Percentiles rank a stretch among this genome's conserved stretches.
Conservation (phyloP, 2,329 filamentous ascomycete genomes). For the Ophiostoma himal-ulmi region DNA sequence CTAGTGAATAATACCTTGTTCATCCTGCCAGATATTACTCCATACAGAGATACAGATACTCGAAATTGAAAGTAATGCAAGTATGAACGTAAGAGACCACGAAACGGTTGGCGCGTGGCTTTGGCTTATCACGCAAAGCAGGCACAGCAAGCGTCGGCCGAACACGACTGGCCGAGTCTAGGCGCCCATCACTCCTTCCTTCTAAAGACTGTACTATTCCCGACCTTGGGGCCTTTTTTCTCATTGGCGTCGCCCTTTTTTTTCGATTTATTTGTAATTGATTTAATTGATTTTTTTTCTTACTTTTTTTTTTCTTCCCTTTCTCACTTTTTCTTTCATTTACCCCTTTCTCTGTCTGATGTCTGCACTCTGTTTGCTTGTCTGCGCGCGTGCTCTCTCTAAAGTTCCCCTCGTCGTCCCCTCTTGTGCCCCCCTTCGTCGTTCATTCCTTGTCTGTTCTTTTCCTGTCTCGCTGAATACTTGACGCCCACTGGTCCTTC, state of each 20-base stretch:
- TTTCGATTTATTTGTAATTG: neutral
- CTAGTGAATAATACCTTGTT: too few relatives aligned
- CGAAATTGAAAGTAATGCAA: too few relatives aligned
- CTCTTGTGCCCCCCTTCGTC: slow-evolving; percentile 10
- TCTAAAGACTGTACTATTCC: too few relatives aligned
- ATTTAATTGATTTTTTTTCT: neutral
- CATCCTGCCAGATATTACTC: too few relatives aligned
- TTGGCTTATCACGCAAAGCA: neutral
- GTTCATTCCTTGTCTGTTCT: slow-evolving; percentile 5
- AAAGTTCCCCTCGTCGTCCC: neutral
- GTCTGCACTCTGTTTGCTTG: neutral
- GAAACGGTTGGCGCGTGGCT: neutral
- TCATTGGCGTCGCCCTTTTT: neutral
- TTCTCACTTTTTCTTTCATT: neutral
- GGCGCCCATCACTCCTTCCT: too few relatives aligned
- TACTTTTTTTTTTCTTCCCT: neutral
- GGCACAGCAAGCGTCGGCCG: neutral
- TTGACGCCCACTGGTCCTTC: neutral
- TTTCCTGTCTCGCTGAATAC: neutral
- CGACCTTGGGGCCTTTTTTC: neutral
- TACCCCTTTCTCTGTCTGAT: slow-evolving; percentile 4
- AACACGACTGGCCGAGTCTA: neutral
- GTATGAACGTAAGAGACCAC: neutral
- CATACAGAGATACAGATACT: too few relatives aligned
- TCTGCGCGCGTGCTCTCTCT: too few relatives aligned